Evolutionary conservation across 2,329 filamentous ascomycete species (phyloP).

Genomic region (Lojkania enalia): DNA sequence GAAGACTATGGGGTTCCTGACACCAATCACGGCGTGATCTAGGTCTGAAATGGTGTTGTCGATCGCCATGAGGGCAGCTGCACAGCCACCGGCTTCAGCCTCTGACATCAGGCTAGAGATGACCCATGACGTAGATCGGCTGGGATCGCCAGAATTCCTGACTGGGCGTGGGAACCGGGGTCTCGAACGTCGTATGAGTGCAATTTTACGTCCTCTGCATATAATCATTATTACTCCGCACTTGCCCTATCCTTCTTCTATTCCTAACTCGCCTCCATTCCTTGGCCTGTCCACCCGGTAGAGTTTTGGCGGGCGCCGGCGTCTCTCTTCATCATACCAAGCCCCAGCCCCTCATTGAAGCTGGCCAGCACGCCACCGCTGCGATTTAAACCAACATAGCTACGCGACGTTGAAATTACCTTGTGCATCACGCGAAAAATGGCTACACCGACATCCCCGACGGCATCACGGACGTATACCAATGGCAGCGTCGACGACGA

Average conservation of each 20-base stretch:
- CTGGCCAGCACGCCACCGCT: no score
- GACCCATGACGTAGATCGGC: neutral
- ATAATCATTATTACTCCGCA: neutral
- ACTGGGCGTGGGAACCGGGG: neutral
- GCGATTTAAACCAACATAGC: no score
- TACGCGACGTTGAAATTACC: no score
- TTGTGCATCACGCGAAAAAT: no score
- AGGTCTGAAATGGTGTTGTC: neutral
- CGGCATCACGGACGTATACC: constrained; percentile 37
- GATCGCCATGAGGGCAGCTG: neutral
- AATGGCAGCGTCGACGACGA: constrained; percentile 47
- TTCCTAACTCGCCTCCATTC: no score
- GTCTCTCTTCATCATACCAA: no score
- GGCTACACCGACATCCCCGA: constrained; percentile 39
- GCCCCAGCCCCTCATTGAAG: no score
- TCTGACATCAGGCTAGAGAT: neutral
- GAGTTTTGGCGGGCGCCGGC: no score
- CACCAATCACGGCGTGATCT: no score
- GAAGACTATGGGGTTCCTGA: no score
- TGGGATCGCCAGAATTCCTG: neutral
- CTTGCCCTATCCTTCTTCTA: neutral
- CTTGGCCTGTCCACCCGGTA: no score
- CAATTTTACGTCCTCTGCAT: neutral
- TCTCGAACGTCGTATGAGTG: neutral
- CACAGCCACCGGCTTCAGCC: neutral